These are phyloP conservation scores for Leccinum fibrillosum DNA, from an alignment of 768 basidiomycete genomes.

Conservation along the genomic window DNA sequence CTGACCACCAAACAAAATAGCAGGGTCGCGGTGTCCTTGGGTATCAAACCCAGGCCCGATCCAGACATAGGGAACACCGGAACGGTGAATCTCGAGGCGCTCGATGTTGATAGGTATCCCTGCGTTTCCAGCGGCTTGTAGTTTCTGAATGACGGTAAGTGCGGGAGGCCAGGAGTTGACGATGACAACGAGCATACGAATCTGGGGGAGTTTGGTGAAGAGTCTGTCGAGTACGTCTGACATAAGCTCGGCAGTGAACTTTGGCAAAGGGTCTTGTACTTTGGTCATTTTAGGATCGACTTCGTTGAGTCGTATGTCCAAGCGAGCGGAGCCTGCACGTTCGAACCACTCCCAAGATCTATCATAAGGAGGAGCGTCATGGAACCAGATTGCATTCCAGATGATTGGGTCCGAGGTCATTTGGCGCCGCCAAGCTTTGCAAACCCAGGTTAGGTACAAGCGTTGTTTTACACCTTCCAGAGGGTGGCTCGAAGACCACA, in stretches of 20 bases:
- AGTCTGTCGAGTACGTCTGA: conserved; percentile 46
- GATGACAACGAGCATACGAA: conserved; percentile 58
- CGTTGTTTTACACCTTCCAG: conserved; percentile 37
- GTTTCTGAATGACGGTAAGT: conserved; percentile 47
- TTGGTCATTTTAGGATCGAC: conserved; percentile 23
- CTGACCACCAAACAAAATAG: conserved; percentile 50
- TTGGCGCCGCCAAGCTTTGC: conserved; percentile 50
- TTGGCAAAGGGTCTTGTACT: conserved; percentile 23
- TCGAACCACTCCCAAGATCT: conserved; percentile 56
- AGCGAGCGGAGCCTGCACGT: conserved; percentile 48
- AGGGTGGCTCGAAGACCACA: conserved; percentile 47
- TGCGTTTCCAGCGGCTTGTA: conserved; percentile 36
- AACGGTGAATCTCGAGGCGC: conserved; percentile 64
- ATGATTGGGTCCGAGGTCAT: conserved; percentile 48
- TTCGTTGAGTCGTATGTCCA: conserved; percentile 65
- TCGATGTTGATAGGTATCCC: conserved; percentile 45
- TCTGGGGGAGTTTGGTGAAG: conserved; percentile 49
- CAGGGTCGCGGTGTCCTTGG: conserved; percentile 28
- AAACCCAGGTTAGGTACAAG: conserved; percentile 55
- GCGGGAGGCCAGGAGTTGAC: conserved; percentile 55
- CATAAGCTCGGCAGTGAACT: conserved; percentile 44
- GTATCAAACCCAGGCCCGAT: conserved; percentile 41
- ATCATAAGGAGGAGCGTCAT: conserved; percentile 45
- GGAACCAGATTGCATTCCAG: conserved; percentile 69
- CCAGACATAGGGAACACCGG: conserved; percentile 45